These are phyloP conservation scores for Waltergamsia citrina DNA, from an alignment of 2,329 filamentous ascomycete genomes.

Conservation along the genomic window DNA sequence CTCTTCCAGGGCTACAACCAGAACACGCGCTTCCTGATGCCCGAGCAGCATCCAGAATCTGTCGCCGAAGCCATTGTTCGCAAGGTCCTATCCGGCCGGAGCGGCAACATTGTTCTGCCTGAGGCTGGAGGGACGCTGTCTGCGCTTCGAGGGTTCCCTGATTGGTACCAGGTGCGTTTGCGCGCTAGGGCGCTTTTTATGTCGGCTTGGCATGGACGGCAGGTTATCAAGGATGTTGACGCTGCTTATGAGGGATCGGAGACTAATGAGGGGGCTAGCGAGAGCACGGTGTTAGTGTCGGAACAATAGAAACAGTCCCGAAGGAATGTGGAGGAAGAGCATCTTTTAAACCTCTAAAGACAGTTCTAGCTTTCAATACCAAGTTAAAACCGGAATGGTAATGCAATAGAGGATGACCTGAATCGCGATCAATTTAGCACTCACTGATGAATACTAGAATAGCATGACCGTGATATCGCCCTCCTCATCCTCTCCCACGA, in stretches of 20 bases:
- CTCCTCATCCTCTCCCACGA: conserved; percentile 47
- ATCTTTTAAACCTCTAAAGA: background rate
- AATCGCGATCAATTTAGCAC: too few relatives aligned
- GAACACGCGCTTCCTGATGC: conserved; percentile 27
- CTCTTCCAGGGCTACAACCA: conserved; percentile 42
- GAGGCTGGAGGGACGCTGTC: conserved; percentile 25
- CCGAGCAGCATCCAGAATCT: conserved; percentile 25
- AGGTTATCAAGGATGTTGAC: conserved; percentile 36
- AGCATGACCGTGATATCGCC: conserved; percentile 41
- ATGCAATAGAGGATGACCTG: too few relatives aligned
- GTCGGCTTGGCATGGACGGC: conserved; percentile 32
- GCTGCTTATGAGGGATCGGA: conserved; percentile 20
- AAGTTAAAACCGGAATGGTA: too few relatives aligned
- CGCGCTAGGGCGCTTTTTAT: conserved; percentile 34
- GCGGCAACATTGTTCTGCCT: conserved; percentile 38
- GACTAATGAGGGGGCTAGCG: conserved; percentile 16
- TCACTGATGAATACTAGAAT: too few relatives aligned
- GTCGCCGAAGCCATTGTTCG: conserved; percentile 37
- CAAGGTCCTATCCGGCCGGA: conserved; percentile 37
- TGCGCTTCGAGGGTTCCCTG: conserved; percentile 43
- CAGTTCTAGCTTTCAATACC: background rate
- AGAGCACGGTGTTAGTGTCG: conserved; percentile 27
- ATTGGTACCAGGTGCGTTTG: conserved; percentile 51
- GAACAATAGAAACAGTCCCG: conserved; percentile 5
- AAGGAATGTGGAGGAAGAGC: background rate